Conservation (phyloP, 1,284 basidiomycete species). For the Tylopilus orsonianus region DNA sequence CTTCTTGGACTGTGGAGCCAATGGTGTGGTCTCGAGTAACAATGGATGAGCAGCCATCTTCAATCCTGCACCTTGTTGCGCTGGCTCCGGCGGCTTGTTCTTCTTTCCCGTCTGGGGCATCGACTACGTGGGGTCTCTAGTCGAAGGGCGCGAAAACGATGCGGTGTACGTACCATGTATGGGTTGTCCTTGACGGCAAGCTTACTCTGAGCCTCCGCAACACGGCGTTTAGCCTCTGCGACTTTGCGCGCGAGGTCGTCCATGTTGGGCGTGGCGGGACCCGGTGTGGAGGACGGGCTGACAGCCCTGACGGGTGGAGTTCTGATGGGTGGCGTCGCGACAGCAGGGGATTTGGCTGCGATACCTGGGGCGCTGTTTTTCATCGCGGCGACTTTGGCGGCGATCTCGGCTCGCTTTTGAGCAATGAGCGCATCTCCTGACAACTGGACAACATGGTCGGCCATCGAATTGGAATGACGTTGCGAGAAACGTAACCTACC, state of each 20-base stretch:
- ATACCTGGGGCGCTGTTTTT: slow-evolving; percentile 47
- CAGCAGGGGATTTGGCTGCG: slow-evolving; percentile 21
- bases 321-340: slow-evolving; percentile 33
- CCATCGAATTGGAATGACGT: slow-evolving; percentile 5
- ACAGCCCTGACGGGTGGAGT: slow-evolving; percentile 35
- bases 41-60: slow-evolving; percentile 90
- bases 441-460: slow-evolving; percentile 32
- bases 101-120: slow-evolving; percentile 55
- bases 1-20: slow-evolving; percentile 73
- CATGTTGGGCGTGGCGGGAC: slow-evolving; percentile 44
- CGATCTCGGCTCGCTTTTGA: slow-evolving; percentile 80
- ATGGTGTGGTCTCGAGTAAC: slow-evolving; percentile 64
- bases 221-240: slow-evolving; percentile 76
- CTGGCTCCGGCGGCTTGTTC: slow-evolving; percentile 53
- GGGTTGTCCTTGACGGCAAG: slow-evolving; percentile 76
- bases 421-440: slow-evolving; percentile 65
- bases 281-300: slow-evolving; percentile 37
- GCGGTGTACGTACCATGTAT: slow-evolving; percentile 63
- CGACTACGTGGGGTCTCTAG: slow-evolving; percentile 37
- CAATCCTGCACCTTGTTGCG: slow-evolving; percentile 78
- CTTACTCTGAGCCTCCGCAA: slow-evolving; percentile 76
- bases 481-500: slow-evolving; percentile 35
- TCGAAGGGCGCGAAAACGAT: neutral
- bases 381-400: slow-evolving; percentile 81
- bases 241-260: slow-evolving; percentile 55